Base-by-base conservation (phyloP, 306 rosid species). In the Prunus padus region DNA sequence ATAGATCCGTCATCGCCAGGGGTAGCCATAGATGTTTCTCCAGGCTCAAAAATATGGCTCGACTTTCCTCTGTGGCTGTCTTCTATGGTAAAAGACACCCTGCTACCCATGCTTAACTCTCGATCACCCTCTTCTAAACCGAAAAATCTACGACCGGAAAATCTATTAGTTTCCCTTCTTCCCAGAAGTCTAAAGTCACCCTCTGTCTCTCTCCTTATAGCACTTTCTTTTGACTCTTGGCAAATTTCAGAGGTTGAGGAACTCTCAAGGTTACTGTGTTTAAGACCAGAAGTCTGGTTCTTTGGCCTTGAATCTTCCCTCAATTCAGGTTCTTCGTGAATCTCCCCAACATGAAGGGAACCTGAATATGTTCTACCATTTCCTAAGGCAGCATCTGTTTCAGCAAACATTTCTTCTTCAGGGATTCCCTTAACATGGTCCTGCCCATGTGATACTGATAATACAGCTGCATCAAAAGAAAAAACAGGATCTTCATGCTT, bases 121-220 rank as follows among this genome's bases (percentile, higher is more conserved):
- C 57, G 71, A 50, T 87, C 98, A 63, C 80, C 86, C 69, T 94
- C 98, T 71, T 91, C 97, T 79, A 89, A 69, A 67, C 97, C 96
- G 31, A 90, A 85, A 62, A 95, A 71, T 84, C 97, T 87, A 71
- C 84, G 82, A 60, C 92, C 97, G 55, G 81, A 76, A 81, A 77
- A 85, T 60, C 82, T 83, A 75, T 87, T 86, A 51, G 90, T 90
- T 80, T 89, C 98, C 82, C 98, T 87, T 70, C 97, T 83, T 64
- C 92, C 98, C 85, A 95, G 66, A 81, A 95, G 82, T 77, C 98
- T 82, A 77, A 88, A 95, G 52, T 95, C 98, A 66, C 98, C 93
- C 76, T 92, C 97, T 44, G 98, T 92, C 89, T 95, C 98, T 81
- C 98, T 89, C 77, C 97, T 87, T 86, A 95, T 95, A 50, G 98